phyloP scores from a whole-genome alignment of 345 rosid species.

The Triadica sebifera region DNA sequence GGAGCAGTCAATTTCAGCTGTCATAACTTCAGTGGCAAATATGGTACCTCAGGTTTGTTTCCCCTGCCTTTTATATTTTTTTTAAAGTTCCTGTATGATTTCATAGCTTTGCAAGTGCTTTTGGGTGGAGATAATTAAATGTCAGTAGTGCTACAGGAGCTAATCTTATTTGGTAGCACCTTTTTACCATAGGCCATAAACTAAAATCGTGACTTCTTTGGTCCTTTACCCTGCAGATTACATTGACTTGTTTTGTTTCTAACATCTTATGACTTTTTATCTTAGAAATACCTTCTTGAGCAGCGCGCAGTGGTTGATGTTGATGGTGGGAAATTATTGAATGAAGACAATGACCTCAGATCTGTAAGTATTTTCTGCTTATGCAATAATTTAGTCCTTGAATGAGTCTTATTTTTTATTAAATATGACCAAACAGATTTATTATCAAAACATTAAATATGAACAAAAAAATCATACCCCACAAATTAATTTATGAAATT shows the following conservation, averaged over 20 bases:
- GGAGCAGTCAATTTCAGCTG: conserved; percentile 92
- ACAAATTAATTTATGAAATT: neutral
- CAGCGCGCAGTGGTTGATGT: conserved; percentile 75
- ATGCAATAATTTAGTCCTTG: conserved; percentile 9
- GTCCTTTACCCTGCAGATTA: neutral
- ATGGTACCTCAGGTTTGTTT: conserved; percentile 79
- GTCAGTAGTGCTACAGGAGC: neutral
- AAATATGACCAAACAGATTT: neutral
- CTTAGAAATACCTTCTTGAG: conserved; percentile 87
- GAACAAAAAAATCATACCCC: neutral
- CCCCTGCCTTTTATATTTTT: conserved; percentile 4
- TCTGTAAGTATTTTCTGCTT: conserved; percentile 56
- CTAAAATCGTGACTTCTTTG: neutral
- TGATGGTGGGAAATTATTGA: conserved; percentile 84
- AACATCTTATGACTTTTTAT: conserved; percentile 18
- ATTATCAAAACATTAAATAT: too few relatives aligned
- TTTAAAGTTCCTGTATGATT: neutral
- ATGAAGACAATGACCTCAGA: conserved; percentile 93
- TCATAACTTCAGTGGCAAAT: conserved; percentile 79
- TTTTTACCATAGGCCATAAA: conserved; percentile 5
- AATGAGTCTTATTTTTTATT: neutral
- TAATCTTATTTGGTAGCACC: neutral
- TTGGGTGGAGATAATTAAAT: neutral
- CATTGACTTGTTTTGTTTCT: neutral
- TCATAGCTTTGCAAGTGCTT: neutral